A percentile compares a stretch with the other conserved stretches of the same genome.
Evolutionary conservation across 1,284 basidiomycete genomes (phyloP).

Genomic region (Ceratorhiza oryzae-sativae): DNA sequence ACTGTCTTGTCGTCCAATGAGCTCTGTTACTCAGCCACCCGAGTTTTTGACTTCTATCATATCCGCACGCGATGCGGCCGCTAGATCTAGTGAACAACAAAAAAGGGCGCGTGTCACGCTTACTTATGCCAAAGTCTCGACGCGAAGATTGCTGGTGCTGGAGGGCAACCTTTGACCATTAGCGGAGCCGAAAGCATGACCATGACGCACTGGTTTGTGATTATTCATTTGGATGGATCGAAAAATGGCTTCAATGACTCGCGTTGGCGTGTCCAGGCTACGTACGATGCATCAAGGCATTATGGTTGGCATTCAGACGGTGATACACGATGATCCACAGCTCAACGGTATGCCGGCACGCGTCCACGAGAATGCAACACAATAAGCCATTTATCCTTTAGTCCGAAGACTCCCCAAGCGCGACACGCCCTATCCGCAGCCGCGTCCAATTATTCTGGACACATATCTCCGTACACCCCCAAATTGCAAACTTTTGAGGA

Average conservation of each 20-base stretch:
- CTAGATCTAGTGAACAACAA: conserved; percentile 45
- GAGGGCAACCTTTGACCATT: conserved; percentile 78
- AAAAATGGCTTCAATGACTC: too few species aligned
- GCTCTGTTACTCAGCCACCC: conserved; percentile 45
- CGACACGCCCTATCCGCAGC: conserved; percentile 56
- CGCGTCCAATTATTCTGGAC: conserved; percentile 88
- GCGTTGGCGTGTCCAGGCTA: conserved; percentile 61
- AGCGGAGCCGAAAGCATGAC: conserved; percentile 88
- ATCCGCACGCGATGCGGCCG: conserved; percentile 41
- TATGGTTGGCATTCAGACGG: conserved; percentile 88
- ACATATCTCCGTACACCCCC: conserved; percentile 70
- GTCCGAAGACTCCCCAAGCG: conserved; percentile 63
- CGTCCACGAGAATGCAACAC: too few species aligned
- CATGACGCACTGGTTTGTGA: conserved; percentile 88
- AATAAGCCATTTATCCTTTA: too few species aligned
- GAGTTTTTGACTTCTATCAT: conserved; percentile 48
- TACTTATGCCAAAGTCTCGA: conserved; percentile 97
- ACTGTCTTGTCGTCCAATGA: not conserved
- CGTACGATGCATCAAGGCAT: conserved; percentile 91
- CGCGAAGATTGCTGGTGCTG: conserved; percentile 85
- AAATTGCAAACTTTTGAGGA: conserved; percentile 76
- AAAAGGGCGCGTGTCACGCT: conserved; percentile 62
- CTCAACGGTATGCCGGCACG: conserved; percentile 74
- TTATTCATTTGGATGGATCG: not conserved
- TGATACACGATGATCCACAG: conserved; percentile 91